These are phyloP conservation scores for Cytospora paraplurivora DNA, from an alignment of 2,329 filamentous ascomycete species.

Conservation along the genomic window DNA sequence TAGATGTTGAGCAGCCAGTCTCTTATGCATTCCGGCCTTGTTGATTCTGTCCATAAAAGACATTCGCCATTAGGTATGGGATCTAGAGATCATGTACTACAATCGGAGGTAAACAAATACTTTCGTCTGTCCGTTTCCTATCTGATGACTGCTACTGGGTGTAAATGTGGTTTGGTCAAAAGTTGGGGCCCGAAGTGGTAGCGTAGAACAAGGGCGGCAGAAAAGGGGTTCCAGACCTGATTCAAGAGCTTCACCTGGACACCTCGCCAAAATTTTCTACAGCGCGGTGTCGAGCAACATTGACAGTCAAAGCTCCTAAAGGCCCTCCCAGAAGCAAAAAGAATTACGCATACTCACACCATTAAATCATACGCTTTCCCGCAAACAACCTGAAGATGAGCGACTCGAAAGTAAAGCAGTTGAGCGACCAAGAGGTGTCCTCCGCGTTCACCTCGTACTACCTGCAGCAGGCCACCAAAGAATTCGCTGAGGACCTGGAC, in stretches of 20 bases:
- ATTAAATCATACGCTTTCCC: neutral
- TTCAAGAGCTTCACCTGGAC: neutral
- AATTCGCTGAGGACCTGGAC: constrained; percentile 75
- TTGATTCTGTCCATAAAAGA: no score
- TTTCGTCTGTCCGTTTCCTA: no score
- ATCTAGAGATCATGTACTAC: no score
- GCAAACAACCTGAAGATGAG: constrained; percentile 11
- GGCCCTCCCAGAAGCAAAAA: neutral
- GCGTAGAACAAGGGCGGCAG: neutral
- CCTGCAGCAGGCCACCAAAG: constrained; percentile 67
- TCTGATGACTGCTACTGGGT: neutral
- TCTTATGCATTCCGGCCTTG: no score
- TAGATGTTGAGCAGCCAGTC: no score
- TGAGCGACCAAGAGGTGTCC: constrained; percentile 31
- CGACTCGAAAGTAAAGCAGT: constrained; percentile 9
- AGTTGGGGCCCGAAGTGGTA: neutral
- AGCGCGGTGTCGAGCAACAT: neutral
- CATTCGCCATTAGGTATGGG: no score
- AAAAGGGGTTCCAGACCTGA: constrained; percentile 10
- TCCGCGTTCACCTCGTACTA: constrained; percentile 65
- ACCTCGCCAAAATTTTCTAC: constrained; percentile 10
- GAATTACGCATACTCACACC: neutral
- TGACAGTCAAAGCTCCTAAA: neutral
- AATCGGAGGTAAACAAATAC: no score
- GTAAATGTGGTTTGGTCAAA: neutral